A percentile compares a stretch with the other conserved stretches of the same genome.
These are phyloP conservation scores for Berkeleyomyces basicola DNA, from an alignment of 2,329 filamentous ascomycete species.

Conservation along the genomic window DNA sequence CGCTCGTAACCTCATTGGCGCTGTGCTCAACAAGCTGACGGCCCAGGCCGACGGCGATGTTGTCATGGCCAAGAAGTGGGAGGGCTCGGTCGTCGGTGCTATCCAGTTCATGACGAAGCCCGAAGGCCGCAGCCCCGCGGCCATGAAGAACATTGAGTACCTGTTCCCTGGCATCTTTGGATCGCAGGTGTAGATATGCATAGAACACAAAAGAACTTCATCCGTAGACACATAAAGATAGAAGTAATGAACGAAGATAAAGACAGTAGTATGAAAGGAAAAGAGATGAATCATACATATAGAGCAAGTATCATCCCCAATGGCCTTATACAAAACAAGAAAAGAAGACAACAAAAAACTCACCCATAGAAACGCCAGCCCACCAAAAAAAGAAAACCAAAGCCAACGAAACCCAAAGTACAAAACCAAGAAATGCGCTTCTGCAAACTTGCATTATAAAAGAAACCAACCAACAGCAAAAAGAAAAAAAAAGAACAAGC, in stretches of 20 bases:
- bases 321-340: neutral
- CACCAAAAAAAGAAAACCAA: neutral
- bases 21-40: conserved; percentile 71
- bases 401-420: neutral
- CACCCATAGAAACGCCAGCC: neutral
- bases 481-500: neutral
- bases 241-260: neutral
- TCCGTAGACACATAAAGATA: neutral
- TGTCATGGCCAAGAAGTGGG: conserved; percentile 66
- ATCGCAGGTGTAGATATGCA: neutral
- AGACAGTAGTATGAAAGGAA: neutral
- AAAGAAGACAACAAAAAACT: neutral
- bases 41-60: conserved; percentile 61
- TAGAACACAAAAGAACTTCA: neutral
- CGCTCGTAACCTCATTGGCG: conserved; percentile 67
- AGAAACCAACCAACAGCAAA: neutral
- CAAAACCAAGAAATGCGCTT: neutral
- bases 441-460: neutral
- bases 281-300: neutral
- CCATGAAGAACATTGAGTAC: conserved; percentile 65
- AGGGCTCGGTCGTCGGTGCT: conserved; percentile 59
- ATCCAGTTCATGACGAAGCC: conserved; percentile 70
- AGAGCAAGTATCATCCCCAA: neutral
- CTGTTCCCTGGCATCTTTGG: conserved; percentile 63
- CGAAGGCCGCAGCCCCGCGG: conserved; percentile 54